phyloP scores from a whole-genome alignment of 306 rosid genomes.

The Trifolium pratense region DNA sequence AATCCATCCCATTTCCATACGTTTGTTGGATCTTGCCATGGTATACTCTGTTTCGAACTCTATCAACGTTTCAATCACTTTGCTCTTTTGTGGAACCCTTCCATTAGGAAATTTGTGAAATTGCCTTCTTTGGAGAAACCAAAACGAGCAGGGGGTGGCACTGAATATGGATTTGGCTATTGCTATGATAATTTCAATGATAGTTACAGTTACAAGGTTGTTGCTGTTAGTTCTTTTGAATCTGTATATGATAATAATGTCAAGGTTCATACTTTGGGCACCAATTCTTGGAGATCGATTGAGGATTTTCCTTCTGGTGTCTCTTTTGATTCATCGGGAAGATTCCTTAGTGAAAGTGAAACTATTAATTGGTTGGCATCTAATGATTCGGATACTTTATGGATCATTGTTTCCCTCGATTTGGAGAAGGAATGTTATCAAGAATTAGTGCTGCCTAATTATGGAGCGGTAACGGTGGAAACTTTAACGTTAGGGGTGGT shows the following conservation, averaged over 20 bases:
- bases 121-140: constrained; percentile 20
- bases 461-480: not conserved
- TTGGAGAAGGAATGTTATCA: constrained; percentile 41
- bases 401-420: constrained; percentile 48
- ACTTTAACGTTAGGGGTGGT: not conserved
- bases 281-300: not conserved
- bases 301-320: constrained; percentile 6
- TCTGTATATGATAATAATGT: not conserved
- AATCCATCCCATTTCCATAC: not conserved
- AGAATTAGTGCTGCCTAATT: constrained; percentile 36
- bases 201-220: constrained; percentile 41
- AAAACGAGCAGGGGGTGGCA: not conserved
- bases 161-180: constrained; percentile 44
- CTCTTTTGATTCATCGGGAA: not conserved
- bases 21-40: constrained; percentile 34
- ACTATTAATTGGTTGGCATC: constrained; percentile 41
- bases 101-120: constrained; percentile 17
- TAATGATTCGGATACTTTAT: not conserved
- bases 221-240: constrained; percentile 29
- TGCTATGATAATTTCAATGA: constrained; percentile 34
- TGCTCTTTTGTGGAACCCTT: constrained; percentile 44
- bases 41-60: constrained; percentile 40
- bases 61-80: not conserved
- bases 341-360: constrained; percentile 45
- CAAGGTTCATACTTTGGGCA: constrained; percentile 34